Evolutionary conservation across 2,329 filamentous ascomycete species (phyloP).

Genomic region (Parasarocladium wereldwijsianum): DNA sequence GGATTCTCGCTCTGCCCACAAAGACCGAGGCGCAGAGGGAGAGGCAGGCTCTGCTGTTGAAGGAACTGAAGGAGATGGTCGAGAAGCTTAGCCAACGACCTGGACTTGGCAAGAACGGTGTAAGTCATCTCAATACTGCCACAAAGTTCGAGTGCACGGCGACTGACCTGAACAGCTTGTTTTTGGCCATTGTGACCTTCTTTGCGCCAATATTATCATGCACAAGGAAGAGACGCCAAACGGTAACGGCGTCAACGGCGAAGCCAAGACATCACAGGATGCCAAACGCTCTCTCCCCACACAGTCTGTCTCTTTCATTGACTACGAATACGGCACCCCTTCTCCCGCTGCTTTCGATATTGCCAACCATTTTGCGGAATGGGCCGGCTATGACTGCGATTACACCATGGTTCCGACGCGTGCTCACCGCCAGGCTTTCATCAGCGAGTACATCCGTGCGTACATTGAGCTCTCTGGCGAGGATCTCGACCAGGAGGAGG

Average conservation of each 20-base stretch:
- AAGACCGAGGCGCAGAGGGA: slow-evolving; percentile 53
- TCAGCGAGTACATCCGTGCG: slow-evolving; percentile 65
- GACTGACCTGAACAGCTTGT: slow-evolving; percentile 45
- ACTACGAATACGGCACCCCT: slow-evolving; percentile 95
- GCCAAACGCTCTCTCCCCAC: background rate
- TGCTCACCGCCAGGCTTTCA: slow-evolving; percentile 63
- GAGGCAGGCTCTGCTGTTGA: slow-evolving; percentile 54
- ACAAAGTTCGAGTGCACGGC: background rate
- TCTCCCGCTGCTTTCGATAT: slow-evolving; percentile 93
- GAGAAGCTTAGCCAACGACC: slow-evolving; percentile 59
- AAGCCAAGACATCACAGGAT: slow-evolving; percentile 15
- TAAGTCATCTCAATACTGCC: slow-evolving; percentile 23
- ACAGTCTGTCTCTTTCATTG: slow-evolving; percentile 57
- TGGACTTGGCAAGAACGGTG: slow-evolving; percentile 61
- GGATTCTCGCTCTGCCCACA: slow-evolving; percentile 74
- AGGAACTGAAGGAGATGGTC: slow-evolving; percentile 58
- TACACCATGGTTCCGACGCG: slow-evolving; percentile 68
- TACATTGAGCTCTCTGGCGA: slow-evolving; percentile 44
- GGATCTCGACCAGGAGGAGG: slow-evolving; percentile 37
- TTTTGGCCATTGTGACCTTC: slow-evolving; percentile 87
- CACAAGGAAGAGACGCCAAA: slow-evolving; percentile 23
- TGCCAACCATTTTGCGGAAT: slow-evolving; percentile 96
- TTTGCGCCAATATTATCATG: slow-evolving; percentile 94
- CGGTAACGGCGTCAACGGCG: slow-evolving; percentile 9
- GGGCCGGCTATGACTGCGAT: slow-evolving; percentile 94